phyloP scores from a whole-genome alignment of 228 moss, liverwort and hornwort genomes.

The Sphagnum magellanicum region DNA sequence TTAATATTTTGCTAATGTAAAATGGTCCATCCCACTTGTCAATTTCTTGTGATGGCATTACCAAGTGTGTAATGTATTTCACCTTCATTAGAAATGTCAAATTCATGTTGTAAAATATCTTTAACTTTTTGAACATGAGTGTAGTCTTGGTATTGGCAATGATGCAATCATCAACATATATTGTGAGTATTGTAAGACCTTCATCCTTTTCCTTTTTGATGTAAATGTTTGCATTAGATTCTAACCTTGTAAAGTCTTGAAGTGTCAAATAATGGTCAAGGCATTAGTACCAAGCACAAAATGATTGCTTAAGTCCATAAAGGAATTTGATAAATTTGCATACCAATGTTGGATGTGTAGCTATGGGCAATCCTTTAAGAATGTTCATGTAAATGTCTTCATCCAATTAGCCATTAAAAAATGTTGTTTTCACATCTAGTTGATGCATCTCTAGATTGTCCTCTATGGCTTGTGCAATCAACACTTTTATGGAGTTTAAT shows the following conservation, averaged over 20 bases:
- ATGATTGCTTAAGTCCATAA: constrained; percentile 8
- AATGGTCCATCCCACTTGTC: not conserved
- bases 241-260: not conserved
- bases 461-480: too few species aligned
- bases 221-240: constrained; percentile 5
- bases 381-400: not conserved
- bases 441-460: not conserved
- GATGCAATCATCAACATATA: constrained; percentile 10
- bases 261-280: not conserved
- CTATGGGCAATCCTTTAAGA: too few species aligned
- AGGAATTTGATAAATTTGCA: not conserved
- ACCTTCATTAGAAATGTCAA: constrained; percentile 2
- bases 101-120: not conserved
- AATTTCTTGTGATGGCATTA: constrained; percentile 1
- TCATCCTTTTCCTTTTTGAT: not conserved
- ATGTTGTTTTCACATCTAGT: too few species aligned
- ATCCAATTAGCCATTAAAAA: too few species aligned
- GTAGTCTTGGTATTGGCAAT: not conserved
- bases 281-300: not conserved
- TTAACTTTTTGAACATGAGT: not conserved
- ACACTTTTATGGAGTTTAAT: too few species aligned
- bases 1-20: constrained; percentile 3
- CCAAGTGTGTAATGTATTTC: not conserved
- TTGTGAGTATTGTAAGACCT: not conserved
- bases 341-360: not conserved